Evolutionary conservation across 768 basidiomycete genomes (phyloP), one percentile per base, ranked within the genome.

Genomic region (Lactifluus volemus): DNA sequence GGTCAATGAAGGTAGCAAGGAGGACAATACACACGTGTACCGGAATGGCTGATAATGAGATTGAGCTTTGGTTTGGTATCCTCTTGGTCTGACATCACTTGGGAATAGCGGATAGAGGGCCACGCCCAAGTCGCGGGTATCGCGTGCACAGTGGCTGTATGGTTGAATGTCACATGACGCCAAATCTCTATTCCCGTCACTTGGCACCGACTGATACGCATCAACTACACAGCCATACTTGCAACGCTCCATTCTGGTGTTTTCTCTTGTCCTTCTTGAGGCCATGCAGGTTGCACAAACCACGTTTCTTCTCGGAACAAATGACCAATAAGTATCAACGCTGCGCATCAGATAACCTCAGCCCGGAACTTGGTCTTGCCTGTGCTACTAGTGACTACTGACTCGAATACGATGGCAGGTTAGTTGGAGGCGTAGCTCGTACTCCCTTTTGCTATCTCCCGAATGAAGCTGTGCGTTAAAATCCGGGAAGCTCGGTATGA

Each of bases 61-160:
- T 63, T 65, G 32, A 65, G 64, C 21, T 65, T 65, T 10, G 64
- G 64, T 9, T 65, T 65, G 2, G 60, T 36, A 50, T 65, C 64
- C 32, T 65, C 61, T 12, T 42, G 32, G 25, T 65, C 64, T n/a
- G 64, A 42, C 55, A 62, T 63, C n/a, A 29, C 60, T 38, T 21
- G 25, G 41, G 29, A 7, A 34, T 29, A 19, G 2, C 15, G 32
- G 5, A 38, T 14, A 19, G 9, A 11, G n/a, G 17, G n/a, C n/a
- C 12, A 42, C 38, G 38, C 38, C 38, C 15, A 15, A 42, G 41
- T 17, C 41, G 15, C 41, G 11, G 29, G 14, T 25, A 30, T 11
- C 49, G 29, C 30, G 30, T 34, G 3, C 4, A 34, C 32, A 25
- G 25, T 49, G 25, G 34, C 12, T 10, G 38, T 38, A 1, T 38